phyloP scores from a whole-genome alignment of 345 rosid genomes.

The Chamaenerion angustifolium region DNA sequence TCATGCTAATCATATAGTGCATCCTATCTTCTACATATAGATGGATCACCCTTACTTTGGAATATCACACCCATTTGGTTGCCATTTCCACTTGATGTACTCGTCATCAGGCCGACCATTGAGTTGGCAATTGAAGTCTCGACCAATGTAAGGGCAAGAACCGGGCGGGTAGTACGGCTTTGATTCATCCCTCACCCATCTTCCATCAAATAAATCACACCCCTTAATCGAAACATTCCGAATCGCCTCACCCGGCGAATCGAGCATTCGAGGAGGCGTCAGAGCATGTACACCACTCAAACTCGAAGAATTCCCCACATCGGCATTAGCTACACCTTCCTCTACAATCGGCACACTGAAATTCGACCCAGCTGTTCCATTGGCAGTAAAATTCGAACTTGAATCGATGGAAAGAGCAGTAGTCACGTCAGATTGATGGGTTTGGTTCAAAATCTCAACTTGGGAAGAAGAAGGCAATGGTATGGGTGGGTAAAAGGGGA shows the following conservation, averaged over 20 bases:
- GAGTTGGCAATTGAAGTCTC: conserved; percentile 54
- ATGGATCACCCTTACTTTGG: conserved; percentile 51
- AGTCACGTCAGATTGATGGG: conserved; percentile 9
- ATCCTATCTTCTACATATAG: no score
- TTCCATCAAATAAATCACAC: conserved; percentile 71
- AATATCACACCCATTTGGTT: conserved; percentile 57
- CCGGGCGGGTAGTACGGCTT: conserved; percentile 62
- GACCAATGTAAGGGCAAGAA: conserved; percentile 72
- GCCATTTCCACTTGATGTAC: conserved; percentile 72
- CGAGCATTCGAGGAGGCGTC: no score
- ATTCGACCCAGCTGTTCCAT: no score
- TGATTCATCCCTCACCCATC: conserved; percentile 58
- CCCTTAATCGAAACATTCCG: conserved; percentile 11
- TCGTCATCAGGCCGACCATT: conserved; percentile 69
- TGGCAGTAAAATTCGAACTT: neutral
- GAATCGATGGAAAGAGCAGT: conserved; percentile 6
- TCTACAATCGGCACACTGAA: no score
- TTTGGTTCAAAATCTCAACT: conserved; percentile 1
- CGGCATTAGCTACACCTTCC: no score
- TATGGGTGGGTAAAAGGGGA: neutral
- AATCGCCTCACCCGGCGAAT: neutral
- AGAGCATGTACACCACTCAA: no score
- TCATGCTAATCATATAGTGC: no score
- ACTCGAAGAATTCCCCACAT: no score
- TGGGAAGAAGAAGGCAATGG: neutral